Conservation (phyloP, 768 basidiomycete genomes). For the Dendrothele bispora region DNA sequence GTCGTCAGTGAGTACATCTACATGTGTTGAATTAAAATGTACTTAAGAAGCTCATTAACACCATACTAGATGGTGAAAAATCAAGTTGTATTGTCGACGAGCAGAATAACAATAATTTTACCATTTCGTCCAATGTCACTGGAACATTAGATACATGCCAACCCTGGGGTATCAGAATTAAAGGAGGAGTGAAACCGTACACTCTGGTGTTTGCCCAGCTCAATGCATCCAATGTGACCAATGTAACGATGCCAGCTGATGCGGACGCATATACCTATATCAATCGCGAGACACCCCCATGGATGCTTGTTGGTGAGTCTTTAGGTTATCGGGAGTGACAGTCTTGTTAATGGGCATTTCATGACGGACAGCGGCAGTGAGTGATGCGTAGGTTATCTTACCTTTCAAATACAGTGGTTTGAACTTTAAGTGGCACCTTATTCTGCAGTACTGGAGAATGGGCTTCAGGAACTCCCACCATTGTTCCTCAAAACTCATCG, state of each 20-base stretch:
- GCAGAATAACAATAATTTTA: conserved; percentile 27
- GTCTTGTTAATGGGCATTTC: conserved; percentile 2
- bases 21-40: no score
- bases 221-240: conserved; percentile 33
- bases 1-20: no score
- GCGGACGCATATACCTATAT: conserved; percentile 37
- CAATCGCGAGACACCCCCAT: conserved; percentile 32
- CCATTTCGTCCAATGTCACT: conserved; percentile 35
- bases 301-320: conserved; percentile 36
- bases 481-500: conserved; percentile 21
- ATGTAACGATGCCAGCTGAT: conserved; percentile 32
- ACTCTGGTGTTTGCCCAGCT: conserved; percentile 33
- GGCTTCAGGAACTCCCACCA: conserved; percentile 29
- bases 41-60: no score
- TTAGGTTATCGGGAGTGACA: background rate
- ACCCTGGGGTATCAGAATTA: conserved; percentile 39
- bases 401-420: background rate
- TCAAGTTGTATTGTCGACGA: no score
- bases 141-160: conserved; percentile 35
- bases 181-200: conserved; percentile 41
- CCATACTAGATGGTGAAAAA: no score
- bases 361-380: conserved; percentile 31
- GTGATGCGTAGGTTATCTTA: conserved; percentile 38
- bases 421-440: conserved; percentile 1
- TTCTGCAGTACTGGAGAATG: conserved; percentile 36